Base-by-base conservation (phyloP, 805 yeast species). In the Kodamaea nitidulidarum region DNA sequence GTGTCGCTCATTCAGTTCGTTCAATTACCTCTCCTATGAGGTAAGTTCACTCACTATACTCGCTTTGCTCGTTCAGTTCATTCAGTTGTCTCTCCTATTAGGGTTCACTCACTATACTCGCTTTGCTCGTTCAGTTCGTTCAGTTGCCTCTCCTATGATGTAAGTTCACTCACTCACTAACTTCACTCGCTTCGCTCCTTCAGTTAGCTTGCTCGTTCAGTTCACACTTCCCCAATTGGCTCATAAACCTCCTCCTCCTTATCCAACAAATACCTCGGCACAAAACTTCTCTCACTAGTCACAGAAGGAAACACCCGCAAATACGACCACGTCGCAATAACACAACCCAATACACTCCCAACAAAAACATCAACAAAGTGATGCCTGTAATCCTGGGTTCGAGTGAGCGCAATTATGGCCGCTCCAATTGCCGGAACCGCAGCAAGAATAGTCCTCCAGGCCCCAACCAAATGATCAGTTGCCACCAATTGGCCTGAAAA, bases 351-450 rank as follows among this genome's bases (percentile, higher is more conserved):
- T 1, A 68, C 12, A 20, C 84, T 68, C 3, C 98, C 98, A 11
- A 82, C 53, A 1, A 84, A 50, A 1, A 93, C 83, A 60, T 91
- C 98, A 12, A 85, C 67, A 55, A 86, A 88, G 61, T 91, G 98
- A 55, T 91, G 98, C 57, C 97, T 74, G 62, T 90, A 90, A 61
- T 91, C 98, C 52, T 84, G 83, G 1, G 96, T 86, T 51, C 98
- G 75, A 28, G 93, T 79, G 32, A 86, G 60, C 0, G 97, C 98
- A 49, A 91, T 80, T 46, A 81, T 70, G 1, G 75, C 54, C 0
- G 98, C 96, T 5, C 84, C 72, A 4, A 87, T 50, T 1, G 74
- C 54, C 2, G 93, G 93, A n/a, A 72, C 40, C 7, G 64, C 53
- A 1, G 80, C 63, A 2, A 81, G 54, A 2, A 75, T 46, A 32